phyloP scores from a whole-genome alignment of 1,139 yeast genomes.

The Pichia sp. region DNA sequence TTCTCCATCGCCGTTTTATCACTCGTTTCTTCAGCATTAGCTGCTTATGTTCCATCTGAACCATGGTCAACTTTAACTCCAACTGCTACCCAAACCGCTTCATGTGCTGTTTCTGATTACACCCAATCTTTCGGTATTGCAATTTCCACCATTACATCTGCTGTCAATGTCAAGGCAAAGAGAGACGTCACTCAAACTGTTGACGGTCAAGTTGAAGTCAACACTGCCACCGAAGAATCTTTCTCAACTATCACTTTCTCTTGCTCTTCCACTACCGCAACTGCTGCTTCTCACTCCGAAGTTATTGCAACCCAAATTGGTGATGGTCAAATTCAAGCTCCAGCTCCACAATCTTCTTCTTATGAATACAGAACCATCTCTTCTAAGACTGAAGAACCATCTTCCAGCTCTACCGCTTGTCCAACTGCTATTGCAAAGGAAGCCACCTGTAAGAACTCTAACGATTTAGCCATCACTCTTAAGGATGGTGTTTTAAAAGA shows the following conservation, averaged over 20 bases:
- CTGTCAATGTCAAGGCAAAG: conserved; percentile 25
- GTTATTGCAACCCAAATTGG: conserved; percentile 29
- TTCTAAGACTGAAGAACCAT: conserved; percentile 5
- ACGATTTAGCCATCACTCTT: conserved; percentile 50
- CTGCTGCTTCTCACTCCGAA: conserved; percentile 10
- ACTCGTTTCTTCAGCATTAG: conserved; percentile 41
- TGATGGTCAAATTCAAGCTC: conserved; percentile 36
- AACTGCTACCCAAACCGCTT: conserved; percentile 31
- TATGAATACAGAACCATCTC: conserved; percentile 30
- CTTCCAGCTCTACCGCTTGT: conserved; percentile 28
- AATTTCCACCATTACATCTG: conserved; percentile 40
- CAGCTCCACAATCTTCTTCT: conserved; percentile 19
- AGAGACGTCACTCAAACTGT: conserved; percentile 22
- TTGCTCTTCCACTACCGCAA: conserved; percentile 26
- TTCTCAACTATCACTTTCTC: conserved; percentile 21
- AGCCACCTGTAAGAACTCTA: conserved; percentile 41
- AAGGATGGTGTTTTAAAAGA: conserved; percentile 49
- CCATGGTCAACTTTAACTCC: conserved; percentile 74
- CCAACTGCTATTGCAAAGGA: conserved; percentile 30
- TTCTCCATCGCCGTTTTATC: conserved; percentile 31
- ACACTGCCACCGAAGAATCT: conserved; percentile 31
- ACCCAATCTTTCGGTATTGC: conserved; percentile 58
- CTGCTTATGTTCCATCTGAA: conserved; percentile 60
- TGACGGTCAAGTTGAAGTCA: conserved; percentile 26
- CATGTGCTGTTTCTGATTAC: conserved; percentile 52